Conservation (phyloP, 2,329 filamentous ascomycete genomes). For the Calonectria ilicicola region DNA sequence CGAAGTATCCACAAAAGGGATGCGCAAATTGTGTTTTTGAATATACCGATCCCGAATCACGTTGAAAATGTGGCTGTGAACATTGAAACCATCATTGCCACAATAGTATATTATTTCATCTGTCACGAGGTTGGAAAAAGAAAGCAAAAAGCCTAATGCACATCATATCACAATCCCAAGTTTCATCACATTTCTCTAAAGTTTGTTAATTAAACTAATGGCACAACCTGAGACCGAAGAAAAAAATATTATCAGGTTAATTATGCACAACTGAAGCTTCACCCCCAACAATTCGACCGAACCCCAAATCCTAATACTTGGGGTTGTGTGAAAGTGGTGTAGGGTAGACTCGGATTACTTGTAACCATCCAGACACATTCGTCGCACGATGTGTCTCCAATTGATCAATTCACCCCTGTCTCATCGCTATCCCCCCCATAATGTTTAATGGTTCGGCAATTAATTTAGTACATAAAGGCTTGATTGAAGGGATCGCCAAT, state of each 20-base stretch:
- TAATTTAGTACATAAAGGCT: conserved; percentile 1
- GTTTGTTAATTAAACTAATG: background rate
- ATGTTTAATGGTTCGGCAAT: background rate
- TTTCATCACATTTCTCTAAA: background rate
- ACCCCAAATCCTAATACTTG: background rate
- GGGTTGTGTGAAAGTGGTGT: background rate
- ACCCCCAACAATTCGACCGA: background rate
- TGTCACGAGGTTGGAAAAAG: background rate
- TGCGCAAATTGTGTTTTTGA: too few relatives aligned
- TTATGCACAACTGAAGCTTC: background rate
- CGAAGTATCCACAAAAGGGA: too few relatives aligned
- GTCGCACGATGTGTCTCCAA: conserved; percentile 1
- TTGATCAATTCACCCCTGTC: background rate
- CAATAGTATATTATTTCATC: too few relatives aligned
- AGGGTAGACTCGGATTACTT: background rate
- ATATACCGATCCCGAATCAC: too few relatives aligned
- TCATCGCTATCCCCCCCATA: background rate
- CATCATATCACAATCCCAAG: background rate
- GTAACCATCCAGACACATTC: background rate
- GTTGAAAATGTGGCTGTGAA: too few relatives aligned
- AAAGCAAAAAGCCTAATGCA: background rate
- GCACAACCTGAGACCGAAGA: background rate
- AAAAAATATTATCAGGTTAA: background rate
- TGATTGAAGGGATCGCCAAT: conserved; percentile 4
- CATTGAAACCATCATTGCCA: too few relatives aligned